phyloP scores from a whole-genome alignment of 257 asterid genomes.

The Solanum clarkiae region DNA sequence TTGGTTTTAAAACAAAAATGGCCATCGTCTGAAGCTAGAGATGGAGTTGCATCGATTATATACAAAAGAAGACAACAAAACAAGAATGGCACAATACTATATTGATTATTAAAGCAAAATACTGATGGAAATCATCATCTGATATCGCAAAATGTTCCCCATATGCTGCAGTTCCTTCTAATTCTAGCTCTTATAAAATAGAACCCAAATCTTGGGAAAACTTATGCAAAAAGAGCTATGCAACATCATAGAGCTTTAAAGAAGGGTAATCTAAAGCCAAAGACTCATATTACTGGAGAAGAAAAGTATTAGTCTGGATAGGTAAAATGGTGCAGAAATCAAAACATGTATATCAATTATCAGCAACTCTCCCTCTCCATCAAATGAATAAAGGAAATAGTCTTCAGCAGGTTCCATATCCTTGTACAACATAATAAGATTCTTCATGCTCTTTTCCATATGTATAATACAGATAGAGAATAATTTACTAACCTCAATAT shows the following conservation, averaged over 20 bases:
- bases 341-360: background rate
- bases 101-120: background rate
- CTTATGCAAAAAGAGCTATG: background rate
- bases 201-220: background rate
- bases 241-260: background rate
- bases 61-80: background rate
- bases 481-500: slow-evolving; percentile 65
- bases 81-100: background rate
- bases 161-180: background rate
- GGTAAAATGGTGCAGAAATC: background rate
- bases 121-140: background rate
- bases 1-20: background rate
- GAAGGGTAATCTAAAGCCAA: background rate
- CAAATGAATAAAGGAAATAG: background rate
- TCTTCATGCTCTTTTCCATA: background rate
- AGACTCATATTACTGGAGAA: background rate
- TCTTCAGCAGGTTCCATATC: background rate
- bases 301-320: background rate
- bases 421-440: background rate
- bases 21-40: background rate
- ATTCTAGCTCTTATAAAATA: background rate
- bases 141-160: background rate
- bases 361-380: background rate
- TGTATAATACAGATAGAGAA: background rate
- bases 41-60: background rate